Base-by-base conservation (phyloP, 1,139 yeast species). In the Protomyces gravidus region DNA sequence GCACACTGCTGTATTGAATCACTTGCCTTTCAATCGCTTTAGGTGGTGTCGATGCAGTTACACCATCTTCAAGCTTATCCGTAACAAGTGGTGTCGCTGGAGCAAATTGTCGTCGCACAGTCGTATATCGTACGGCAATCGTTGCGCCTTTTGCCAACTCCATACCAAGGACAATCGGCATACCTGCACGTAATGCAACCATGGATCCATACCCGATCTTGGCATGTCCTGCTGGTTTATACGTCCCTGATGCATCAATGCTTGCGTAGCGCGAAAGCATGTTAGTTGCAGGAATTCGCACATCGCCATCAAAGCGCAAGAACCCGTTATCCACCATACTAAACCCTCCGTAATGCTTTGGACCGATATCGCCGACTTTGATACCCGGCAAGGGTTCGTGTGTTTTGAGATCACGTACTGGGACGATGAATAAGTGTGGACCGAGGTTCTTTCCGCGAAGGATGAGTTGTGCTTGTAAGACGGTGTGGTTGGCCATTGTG, bases 141-240 rank as follows among this genome's bases (percentile, higher is more conserved):
- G 95, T 87, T 64, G 84, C 76, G 70, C 85, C 85, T 68, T 92
- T 81, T 53, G 90, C 86, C 64, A 89, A 83, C 68, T 84, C 81
- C 72, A 92, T 82, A 73, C 80, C 88, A 15, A 95, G 85, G 70
- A 89, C 96, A 67, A 79, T 74, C 47, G 87, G 95, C 96, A 89
- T 89, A 58, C 83, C 79, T 52, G 89, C 96, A 74, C 97, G 83
- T 63, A 96, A 96, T 66, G 86, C 89, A 62, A 89, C 76, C 66
- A 89, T 77, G 9, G 96, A 95, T 64, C 90, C 86, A 71, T 89
- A 89, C 6, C 95, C 83, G 62, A 89, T 79, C 73, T 88, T 96
- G 67, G 89, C 95, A 67, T 87, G 77, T 45, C 95, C 95, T 48
- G 96, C 76, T 64, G 71, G 69, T 26, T 72, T 77, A 59, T 89